phyloP scores from a whole-genome alignment of 148 eudicot genomes.

The Silene latifolia region DNA sequence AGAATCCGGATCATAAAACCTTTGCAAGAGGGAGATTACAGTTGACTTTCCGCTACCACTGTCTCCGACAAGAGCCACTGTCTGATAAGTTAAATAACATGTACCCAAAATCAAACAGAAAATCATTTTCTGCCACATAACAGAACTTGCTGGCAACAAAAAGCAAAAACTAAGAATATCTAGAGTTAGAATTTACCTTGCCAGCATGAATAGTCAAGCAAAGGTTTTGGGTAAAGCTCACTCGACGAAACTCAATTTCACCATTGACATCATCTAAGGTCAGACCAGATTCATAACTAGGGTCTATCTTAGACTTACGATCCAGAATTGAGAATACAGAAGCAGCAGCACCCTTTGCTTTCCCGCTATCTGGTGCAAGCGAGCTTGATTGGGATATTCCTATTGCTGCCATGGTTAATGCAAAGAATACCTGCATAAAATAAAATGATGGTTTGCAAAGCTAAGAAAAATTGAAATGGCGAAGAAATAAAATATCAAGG shows the following conservation, averaged over 20 bases:
- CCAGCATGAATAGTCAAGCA: constrained; percentile 48
- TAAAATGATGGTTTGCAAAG: too few relatives aligned
- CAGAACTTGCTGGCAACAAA: not conserved
- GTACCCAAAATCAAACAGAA: not conserved
- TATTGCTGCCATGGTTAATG: too few relatives aligned
- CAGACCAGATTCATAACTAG: constrained; percentile 55
- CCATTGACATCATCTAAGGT: constrained; percentile 48
- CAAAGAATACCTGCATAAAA: too few relatives aligned
- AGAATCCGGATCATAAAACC: constrained; percentile 60
- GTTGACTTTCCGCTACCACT: constrained; percentile 86
- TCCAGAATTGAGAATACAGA: too few relatives aligned
- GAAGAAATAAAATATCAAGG: too few relatives aligned
- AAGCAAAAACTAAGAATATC: not conserved
- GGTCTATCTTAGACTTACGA: constrained; percentile 54
- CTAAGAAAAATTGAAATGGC: too few relatives aligned
- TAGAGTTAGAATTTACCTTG: constrained; percentile 32
- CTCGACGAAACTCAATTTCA: constrained; percentile 49
- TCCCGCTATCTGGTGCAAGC: too few relatives aligned
- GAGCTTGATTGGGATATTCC: too few relatives aligned
- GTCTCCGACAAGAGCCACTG: constrained; percentile 73
- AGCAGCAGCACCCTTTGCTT: too few relatives aligned
- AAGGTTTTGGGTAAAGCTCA: constrained; percentile 55
- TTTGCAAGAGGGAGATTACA: constrained; percentile 58
- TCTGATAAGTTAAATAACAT: constrained; percentile 25
- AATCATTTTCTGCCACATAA: not conserved